Percentiles rank a stretch among this genome's conserved stretches.
Evolutionary conservation across 495 filamentous ascomycete species (phyloP).

Genomic region (Beverwykella pulmonaria): DNA sequence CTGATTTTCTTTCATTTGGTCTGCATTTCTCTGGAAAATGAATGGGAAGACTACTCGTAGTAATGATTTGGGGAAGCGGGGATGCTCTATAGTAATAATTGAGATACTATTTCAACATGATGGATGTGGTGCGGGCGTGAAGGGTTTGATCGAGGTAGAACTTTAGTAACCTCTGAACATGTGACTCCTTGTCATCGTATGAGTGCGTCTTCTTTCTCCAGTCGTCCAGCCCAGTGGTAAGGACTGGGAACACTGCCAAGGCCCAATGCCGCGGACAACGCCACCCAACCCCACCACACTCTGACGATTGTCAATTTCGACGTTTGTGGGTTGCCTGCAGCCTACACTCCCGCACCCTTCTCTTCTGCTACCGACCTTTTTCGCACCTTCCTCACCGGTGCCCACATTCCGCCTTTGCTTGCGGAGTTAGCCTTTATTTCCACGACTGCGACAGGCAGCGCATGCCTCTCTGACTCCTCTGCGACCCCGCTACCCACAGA

Average conservation of each 20-base stretch:
- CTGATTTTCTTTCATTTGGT: background rate
- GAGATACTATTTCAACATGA: background rate
- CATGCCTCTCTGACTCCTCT: background rate
- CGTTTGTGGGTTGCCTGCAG: constrained; percentile 15
- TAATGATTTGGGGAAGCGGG: background rate
- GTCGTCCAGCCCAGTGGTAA: too few species aligned
- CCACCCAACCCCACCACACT: background rate
- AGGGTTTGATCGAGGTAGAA: too few species aligned
- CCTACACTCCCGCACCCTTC: background rate
- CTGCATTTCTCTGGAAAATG: constrained; percentile 10
- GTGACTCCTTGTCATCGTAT: too few species aligned
- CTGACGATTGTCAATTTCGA: constrained; percentile 12
- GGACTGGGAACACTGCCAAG: background rate
- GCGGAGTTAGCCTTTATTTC: background rate
- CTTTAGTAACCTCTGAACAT: too few species aligned
- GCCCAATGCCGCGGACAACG: background rate
- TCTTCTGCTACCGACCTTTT: background rate
- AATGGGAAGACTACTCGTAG: constrained; percentile 2
- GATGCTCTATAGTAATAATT: constrained; percentile 9
- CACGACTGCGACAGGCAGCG: background rate
- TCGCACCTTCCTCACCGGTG: background rate
- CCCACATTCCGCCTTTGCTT: background rate
- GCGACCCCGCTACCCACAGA: constrained; percentile 6
- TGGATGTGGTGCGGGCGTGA: background rate
- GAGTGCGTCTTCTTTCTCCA: too few species aligned